A percentile compares a stretch with the other conserved stretches of the same genome.
phyloP scores from a whole-genome alignment of 2,329 filamentous ascomycete genomes.

The Nigrospora sphaerica region DNA sequence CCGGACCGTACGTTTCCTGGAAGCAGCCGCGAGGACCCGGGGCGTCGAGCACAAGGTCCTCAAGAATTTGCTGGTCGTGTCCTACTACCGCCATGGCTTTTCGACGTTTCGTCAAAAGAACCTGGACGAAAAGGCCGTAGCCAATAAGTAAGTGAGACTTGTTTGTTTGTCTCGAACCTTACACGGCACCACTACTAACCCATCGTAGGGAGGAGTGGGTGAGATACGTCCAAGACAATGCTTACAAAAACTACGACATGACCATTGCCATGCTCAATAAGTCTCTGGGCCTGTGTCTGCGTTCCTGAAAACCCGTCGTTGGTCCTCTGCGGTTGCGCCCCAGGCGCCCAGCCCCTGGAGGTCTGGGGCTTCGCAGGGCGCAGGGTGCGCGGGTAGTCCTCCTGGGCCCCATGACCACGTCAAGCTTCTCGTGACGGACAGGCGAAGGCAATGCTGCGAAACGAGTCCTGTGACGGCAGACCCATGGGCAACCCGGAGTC shows the following conservation, averaged over 20 bases:
- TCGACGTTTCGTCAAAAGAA: too few relatives aligned
- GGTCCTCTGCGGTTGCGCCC: too few relatives aligned
- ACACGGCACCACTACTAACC: background rate
- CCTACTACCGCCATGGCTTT: conserved; percentile 26
- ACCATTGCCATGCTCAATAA: conserved; percentile 69
- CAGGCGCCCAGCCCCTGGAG: too few relatives aligned
- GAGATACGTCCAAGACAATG: conserved; percentile 10
- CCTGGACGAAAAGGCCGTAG: background rate
- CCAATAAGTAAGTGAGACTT: background rate
- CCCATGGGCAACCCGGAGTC: too few relatives aligned
- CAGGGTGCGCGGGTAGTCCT: too few relatives aligned
- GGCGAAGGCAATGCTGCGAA: too few relatives aligned
- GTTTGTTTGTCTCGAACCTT: too few relatives aligned
- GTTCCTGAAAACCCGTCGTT: conserved; percentile 19
- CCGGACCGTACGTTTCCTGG: conserved; percentile 64
- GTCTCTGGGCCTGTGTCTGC: conserved; percentile 60
- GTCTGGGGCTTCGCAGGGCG: too few relatives aligned
- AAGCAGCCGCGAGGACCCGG: conserved; percentile 52
- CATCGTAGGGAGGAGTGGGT: background rate
- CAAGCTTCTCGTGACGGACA: too few relatives aligned
- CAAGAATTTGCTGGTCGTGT: conserved; percentile 56
- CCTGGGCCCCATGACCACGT: too few relatives aligned
- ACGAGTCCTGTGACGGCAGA: too few relatives aligned
- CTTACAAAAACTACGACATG: conserved; percentile 58
- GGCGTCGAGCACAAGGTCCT: conserved; percentile 68